Base-by-base conservation (phyloP, 1,139 yeast species). In the Yamadazyma songkhlaensis region DNA sequence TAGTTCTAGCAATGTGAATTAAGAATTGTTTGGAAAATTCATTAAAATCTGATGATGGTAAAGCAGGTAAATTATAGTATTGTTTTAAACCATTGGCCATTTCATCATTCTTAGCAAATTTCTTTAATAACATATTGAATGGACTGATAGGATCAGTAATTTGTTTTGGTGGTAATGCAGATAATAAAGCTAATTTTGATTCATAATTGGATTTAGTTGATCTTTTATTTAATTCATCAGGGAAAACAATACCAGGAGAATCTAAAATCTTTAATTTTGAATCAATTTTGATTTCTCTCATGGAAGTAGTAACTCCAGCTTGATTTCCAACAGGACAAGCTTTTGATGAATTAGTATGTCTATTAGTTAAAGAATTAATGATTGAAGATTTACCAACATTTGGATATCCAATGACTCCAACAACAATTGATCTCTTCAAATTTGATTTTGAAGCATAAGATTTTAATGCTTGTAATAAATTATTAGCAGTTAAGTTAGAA, bases 191-290 rank as follows among this genome's bases (percentile, higher is more conserved):
- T 49, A 92, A 74, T 52, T 92, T 87, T 12, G 97, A 95, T 55
- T 86, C 87, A 60, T 84, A 89, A 44, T 82, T 87, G 15, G 69
- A 61, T 55, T 69, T 82, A 52, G 70, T 64, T 54, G 64, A 64
- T 49, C 65, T 66, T 54, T 70, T 76, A 32, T 55, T 52, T 36
- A 64, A 54, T 45, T 67, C 74, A 43, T 82, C 80, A 32, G 98
- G 97, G 79, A 92, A 92, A 29, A 94, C 97, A 47, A 92, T 92
- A 57, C 98, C 98, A 35, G 98, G 98, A 35, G 97, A 88, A 61
- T 92, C 98, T 56, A 92, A 74, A 45, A 92, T 74, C 61, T 85
- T 87, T 50, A 92, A 75, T 61, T 89, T 89, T 56, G 81, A 84
- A 59, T 92, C 98, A 44, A 92, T 77, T 64, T 92, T 92, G 43